Evolutionary conservation across 345 rosid genomes (phyloP).

Genomic region (Corymbia maculata): DNA sequence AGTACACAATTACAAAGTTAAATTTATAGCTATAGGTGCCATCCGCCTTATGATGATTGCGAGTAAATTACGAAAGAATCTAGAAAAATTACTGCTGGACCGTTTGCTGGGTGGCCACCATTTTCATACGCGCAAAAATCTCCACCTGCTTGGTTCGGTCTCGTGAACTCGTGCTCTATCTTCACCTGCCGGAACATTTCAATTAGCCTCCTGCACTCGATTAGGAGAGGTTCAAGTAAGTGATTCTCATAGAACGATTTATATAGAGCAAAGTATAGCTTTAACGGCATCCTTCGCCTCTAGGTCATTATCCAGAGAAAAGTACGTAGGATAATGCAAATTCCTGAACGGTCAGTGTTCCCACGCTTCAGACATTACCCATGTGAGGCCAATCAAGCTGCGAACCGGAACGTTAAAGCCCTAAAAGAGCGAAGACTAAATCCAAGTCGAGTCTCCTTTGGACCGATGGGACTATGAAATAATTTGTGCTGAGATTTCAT

Average conservation of each 20-base stretch:
- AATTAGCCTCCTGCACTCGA: background rate
- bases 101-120: background rate
- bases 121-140: background rate
- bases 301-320: background rate
- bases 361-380: accelerated
- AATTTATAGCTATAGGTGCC: background rate
- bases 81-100: background rate
- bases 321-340: background rate
- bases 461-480: background rate
- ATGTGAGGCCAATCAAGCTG: accelerated
- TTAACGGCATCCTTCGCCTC: background rate
- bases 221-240: background rate
- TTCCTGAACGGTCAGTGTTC: accelerated
- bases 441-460: too few species aligned
- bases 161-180: background rate
- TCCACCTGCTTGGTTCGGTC: background rate
- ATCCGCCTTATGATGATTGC: background rate
- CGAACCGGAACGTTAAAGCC: accelerated
- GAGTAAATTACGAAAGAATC: background rate
- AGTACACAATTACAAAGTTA: accelerated
- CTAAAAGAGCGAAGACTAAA: accelerated
- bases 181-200: background rate
- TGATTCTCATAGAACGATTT: background rate
- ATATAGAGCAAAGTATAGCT: accelerated
- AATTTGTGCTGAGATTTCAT: background rate